Percentiles rank a stretch among this genome's conserved stretches.
These are phyloP conservation scores for Cladophialophora carrionii DNA, from an alignment of 2,329 filamentous ascomycete genomes.

Conservation along the genomic window DNA sequence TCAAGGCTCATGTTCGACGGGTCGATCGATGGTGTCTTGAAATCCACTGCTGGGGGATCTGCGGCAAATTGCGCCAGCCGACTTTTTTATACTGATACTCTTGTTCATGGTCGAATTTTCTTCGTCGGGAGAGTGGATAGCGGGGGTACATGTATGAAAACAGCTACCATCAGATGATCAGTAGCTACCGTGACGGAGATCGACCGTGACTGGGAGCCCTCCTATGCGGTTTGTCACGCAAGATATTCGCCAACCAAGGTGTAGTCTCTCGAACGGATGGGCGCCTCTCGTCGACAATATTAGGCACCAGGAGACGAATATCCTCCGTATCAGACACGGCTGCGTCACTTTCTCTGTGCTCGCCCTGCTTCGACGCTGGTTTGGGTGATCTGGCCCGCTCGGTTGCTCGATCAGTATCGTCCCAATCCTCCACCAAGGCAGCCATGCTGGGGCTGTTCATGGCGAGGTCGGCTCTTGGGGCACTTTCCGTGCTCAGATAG, in stretches of 20 bases:
- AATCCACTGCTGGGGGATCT: not conserved
- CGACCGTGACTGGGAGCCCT: conserved; percentile 29
- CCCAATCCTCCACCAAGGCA: conserved; percentile 34
- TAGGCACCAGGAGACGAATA: conserved; percentile 24
- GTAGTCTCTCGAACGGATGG: conserved; percentile 33
- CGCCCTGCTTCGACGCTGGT: conserved; percentile 12
- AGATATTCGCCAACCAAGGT: conserved; percentile 33
- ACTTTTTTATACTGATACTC: not conserved
- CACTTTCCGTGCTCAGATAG: conserved; percentile 35
- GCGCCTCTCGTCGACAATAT: conserved; percentile 31
- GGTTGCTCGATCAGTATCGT: conserved; percentile 18
- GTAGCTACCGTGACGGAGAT: conserved; percentile 30
- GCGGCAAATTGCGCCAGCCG: not conserved
- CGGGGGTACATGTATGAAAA: not conserved
- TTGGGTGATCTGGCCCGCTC: conserved; percentile 19
- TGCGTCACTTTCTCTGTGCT: conserved; percentile 26
- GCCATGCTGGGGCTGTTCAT: conserved; percentile 38
- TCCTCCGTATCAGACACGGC: conserved; percentile 31
- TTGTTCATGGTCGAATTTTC: too few species aligned
- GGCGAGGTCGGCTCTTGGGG: conserved; percentile 35
- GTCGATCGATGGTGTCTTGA: not conserved
- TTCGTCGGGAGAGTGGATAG: not conserved
- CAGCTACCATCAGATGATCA: not conserved
- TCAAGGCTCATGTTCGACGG: not conserved
- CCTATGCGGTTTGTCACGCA: conserved; percentile 34